A percentile compares a stretch with the other conserved stretches of the same genome.
These are phyloP conservation scores for Fusarium acutatum DNA, from an alignment of 2,329 filamentous ascomycete species.

Conservation along the genomic window DNA sequence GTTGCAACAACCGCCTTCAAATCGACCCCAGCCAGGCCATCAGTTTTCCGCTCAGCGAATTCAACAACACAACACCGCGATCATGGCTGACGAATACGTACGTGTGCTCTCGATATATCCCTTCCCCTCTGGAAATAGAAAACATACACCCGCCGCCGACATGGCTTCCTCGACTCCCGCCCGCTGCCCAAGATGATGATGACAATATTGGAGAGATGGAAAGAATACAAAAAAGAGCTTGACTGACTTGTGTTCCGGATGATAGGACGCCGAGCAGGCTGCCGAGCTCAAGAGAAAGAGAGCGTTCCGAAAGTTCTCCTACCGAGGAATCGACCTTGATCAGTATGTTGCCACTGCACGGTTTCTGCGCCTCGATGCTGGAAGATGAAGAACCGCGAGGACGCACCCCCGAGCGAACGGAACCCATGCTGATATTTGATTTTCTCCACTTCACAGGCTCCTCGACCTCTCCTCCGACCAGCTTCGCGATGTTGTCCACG, in stretches of 20 bases:
- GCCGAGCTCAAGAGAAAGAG: constrained; percentile 99
- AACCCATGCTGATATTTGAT: constrained; percentile 34
- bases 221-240: constrained; percentile 16
- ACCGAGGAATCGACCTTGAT: constrained; percentile 99
- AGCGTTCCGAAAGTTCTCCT: constrained; percentile 99
- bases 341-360: constrained; percentile 72
- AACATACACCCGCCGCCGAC: constrained; percentile 3
- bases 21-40: constrained; percentile 50
- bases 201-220: background rate
- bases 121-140: constrained; percentile 5
- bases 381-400: constrained; percentile 11
- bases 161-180: constrained; percentile 37
- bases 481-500: constrained; percentile 99
- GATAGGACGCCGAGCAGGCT: constrained; percentile 94
- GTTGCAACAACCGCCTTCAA: constrained; percentile 35
- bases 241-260: constrained; percentile 43
- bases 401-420: constrained; percentile 4
- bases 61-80: constrained; percentile 57
- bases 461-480: constrained; percentile 98
- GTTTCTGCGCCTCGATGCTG: constrained; percentile 41
- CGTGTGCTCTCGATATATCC: constrained; percentile 54
- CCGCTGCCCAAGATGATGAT: constrained; percentile 2
- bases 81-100: constrained; percentile 94
- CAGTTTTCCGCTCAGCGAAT: constrained; percentile 57
- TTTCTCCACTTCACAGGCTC: constrained; percentile 69